phyloP scores from a whole-genome alignment of 1,139 yeast genomes.

The Sugiyamaella castrensis region DNA sequence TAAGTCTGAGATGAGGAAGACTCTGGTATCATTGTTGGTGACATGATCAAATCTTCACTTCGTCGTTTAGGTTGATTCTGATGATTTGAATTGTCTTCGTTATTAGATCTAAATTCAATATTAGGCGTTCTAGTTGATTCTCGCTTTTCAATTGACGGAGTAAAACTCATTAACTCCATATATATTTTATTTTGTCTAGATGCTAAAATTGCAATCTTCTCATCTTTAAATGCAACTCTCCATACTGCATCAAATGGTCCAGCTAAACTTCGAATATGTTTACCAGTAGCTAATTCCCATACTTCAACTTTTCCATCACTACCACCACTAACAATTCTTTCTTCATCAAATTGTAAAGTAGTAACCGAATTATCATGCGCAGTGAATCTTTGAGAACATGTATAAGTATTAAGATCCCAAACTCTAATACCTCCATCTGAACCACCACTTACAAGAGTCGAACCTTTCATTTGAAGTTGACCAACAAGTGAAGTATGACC shows the following conservation, averaged over 20 bases:
- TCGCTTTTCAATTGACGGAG: conserved; percentile 26
- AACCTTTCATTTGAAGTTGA: conserved; percentile 83
- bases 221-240: conserved; percentile 44
- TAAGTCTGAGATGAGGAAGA: not conserved
- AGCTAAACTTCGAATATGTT: conserved; percentile 42
- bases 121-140: conserved; percentile 5
- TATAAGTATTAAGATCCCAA: conserved; percentile 89
- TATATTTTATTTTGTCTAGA: conserved; percentile 33
- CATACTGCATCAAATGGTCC: conserved; percentile 42
- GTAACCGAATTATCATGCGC: conserved; percentile 76
- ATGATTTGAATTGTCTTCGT: not conserved
- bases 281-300: conserved; percentile 85
- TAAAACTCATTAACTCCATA: conserved; percentile 41
- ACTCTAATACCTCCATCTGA: conserved; percentile 87
- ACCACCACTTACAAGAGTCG: conserved; percentile 87
- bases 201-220: conserved; percentile 42
- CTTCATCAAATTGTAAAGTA: conserved; percentile 83
- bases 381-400: conserved; percentile 86
- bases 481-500: conserved; percentile 69
- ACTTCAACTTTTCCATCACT: conserved; percentile 85
- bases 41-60: conserved; percentile 7
- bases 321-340: conserved; percentile 84
- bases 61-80: not conserved
- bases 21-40: conserved; percentile 9
- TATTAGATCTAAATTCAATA: conserved; percentile 1